Conservation (phyloP, 306 rosid species). For the Fragaria vesca region DNA sequence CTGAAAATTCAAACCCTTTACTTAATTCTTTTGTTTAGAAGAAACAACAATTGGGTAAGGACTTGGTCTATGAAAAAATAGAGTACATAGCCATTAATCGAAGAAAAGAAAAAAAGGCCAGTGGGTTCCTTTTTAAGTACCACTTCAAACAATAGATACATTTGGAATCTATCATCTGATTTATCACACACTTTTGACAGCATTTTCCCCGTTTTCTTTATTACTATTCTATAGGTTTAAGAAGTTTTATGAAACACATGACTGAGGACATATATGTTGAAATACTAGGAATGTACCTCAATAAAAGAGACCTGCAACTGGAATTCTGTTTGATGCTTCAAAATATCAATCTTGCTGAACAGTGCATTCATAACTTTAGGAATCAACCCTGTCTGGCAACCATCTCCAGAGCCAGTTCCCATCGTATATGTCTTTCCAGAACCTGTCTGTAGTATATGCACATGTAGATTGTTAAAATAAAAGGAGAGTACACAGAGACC, state of each 20-base stretch:
- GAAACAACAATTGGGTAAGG: background rate
- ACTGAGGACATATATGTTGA: background rate
- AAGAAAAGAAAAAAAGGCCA: background rate
- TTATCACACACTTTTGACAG: slow-evolving; percentile 4
- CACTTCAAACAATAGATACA: slow-evolving; percentile 12
- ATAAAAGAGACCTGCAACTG: slow-evolving; percentile 80
- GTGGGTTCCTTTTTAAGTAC: background rate
- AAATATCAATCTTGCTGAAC: slow-evolving; percentile 64
- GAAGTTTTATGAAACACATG: background rate
- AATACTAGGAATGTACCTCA: slow-evolving; percentile 47
- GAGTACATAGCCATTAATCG: background rate
- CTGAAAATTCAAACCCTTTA: slow-evolving; percentile 47
- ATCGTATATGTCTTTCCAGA: slow-evolving; percentile 89
- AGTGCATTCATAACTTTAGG: slow-evolving; percentile 71
- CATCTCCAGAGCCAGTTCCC: slow-evolving; percentile 75
- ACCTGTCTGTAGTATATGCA: slow-evolving; percentile 63
- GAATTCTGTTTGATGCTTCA: slow-evolving; percentile 67
- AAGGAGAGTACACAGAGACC: background rate
- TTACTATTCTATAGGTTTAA: background rate
- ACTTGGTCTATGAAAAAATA: slow-evolving; percentile 17
- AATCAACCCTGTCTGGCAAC: slow-evolving; percentile 51
- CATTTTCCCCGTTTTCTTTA: background rate
- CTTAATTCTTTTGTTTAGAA: slow-evolving; percentile 15
- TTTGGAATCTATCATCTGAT: background rate
- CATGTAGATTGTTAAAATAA: slow-evolving; percentile 21